A percentile compares a stretch with the other conserved stretches of the same genome.
These are phyloP conservation scores for Trebouxia sp. DNA, from an alignment of 139 green algal genomes.

Conservation along the genomic window DNA sequence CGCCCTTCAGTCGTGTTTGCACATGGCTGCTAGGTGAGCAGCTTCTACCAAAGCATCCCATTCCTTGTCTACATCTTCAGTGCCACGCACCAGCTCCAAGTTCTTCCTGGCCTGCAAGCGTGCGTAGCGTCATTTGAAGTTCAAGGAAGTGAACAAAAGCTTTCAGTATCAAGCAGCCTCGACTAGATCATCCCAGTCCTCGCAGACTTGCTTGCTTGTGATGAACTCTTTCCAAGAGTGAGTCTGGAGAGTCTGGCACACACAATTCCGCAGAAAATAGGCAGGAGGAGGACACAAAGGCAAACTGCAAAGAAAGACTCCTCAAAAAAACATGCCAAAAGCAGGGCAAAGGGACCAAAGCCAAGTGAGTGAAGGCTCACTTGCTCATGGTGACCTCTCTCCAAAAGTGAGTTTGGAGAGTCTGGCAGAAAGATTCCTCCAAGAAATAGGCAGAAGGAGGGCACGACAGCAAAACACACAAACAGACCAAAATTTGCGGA, in stretches of 20 bases:
- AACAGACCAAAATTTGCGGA: too few species aligned
- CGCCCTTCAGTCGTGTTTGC: constrained; percentile 42
- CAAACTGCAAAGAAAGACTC: neutral
- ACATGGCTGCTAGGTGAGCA: constrained; percentile 30
- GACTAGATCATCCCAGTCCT: constrained; percentile 44
- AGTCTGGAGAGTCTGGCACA: constrained; percentile 75
- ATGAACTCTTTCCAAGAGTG: constrained; percentile 58
- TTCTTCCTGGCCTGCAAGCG: constrained; percentile 24
- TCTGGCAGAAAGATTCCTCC: constrained; percentile 66
- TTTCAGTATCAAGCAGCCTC: constrained; percentile 42
- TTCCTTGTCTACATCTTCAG: constrained; percentile 38
- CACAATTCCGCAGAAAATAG: too few species aligned
- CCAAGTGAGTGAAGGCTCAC: neutral
- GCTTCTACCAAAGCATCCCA: constrained; percentile 46
- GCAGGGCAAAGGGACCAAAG: neutral
- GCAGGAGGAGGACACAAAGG: neutral
- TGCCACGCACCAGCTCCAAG: constrained; percentile 11
- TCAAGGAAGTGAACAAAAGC: too few species aligned
- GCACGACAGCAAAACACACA: too few species aligned
- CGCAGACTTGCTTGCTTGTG: constrained; percentile 37
- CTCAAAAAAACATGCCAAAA: neutral
- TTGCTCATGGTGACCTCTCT: constrained; percentile 51
- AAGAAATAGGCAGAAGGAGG: too few species aligned
- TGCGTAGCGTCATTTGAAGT: neutral
- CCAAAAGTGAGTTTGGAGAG: constrained; percentile 70